Conservation (phyloP, 768 basidiomycete genomes). For the Hypholoma fasciculare region DNA sequence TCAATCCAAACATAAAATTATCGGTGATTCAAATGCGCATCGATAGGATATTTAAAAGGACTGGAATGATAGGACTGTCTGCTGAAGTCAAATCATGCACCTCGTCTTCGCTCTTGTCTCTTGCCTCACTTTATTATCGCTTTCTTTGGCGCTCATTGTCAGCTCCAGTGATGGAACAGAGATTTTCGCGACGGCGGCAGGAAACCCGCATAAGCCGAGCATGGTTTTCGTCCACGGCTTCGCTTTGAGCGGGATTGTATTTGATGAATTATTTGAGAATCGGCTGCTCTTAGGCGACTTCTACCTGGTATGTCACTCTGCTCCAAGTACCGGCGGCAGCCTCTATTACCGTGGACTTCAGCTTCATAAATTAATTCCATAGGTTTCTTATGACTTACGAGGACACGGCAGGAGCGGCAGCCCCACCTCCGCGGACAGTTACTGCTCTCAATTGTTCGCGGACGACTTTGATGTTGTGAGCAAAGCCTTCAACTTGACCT, state of each 20-base stretch:
- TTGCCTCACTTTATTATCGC: no score
- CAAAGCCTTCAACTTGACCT: neutral
- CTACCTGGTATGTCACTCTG: conserved; percentile 21
- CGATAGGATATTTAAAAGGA: no score
- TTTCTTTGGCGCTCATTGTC: neutral
- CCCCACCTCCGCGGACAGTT: neutral
- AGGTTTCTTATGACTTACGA: conserved; percentile 6
- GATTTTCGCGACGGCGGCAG: conserved; percentile 41
- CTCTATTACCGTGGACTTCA: neutral
- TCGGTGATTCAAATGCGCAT: no score
- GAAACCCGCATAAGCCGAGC: conserved; percentile 33
- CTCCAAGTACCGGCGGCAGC: neutral
- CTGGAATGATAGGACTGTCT: no score
- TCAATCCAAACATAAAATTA: no score
- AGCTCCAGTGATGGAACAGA: conserved; percentile 33
- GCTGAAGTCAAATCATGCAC: no score
- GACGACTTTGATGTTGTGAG: conserved; percentile 1
- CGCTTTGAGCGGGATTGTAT: conserved; percentile 31
- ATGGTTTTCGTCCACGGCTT: conserved; percentile 45
- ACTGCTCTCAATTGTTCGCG: conserved; percentile 1
- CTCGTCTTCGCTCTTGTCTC: no score
- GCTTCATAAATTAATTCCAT: neutral
- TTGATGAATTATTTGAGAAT: conserved; percentile 38
- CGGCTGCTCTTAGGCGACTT: conserved; percentile 20
- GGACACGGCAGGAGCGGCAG: conserved; percentile 4